Evolutionary conservation across 331 rosid genomes (phyloP), one percentile per base, ranked within the genome.

Genomic region (Acacia pycnantha): DNA sequence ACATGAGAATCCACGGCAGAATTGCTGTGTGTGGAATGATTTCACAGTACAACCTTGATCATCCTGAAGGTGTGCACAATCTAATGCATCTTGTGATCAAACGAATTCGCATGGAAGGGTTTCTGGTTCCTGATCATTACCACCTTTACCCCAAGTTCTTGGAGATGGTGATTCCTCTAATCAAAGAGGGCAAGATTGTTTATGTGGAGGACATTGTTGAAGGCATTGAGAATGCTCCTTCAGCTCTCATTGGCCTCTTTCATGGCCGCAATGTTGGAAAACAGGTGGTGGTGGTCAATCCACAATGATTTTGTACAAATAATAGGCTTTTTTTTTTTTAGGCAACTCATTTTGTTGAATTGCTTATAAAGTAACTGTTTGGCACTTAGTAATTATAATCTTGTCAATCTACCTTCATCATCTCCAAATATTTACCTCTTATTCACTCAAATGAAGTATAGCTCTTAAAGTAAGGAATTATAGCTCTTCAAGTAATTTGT

Each of bases 161-260:
- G 12, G 85, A 82, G n/a, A 40, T 43, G 31, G 43, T 82, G 35
- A 75, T 82, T 58, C 85, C 73, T 3, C 31, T 5, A 5, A 68
- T 82, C 70, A 75, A 47, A 69, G 26, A 69, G 27, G 77, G 78
- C 21, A 77, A 76, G 85, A 59, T 82, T 15, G 10, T 21, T 2
- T 82, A 82, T 15, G 78, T 76, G 40, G 85, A 82, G 10, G 78
- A 82, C 74, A 59, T 19, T n/a, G 78, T 53, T 33, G 59, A 82
- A 70, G 85, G 82, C 24, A 31, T 77, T 37, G 85, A 82, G 31
- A 82, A 15, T 37, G 85, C 29, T 18, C 82, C 82, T 7, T 70
- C 78, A 2, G 82, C 85, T 8, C 56, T 83, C 12, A 35, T 83
- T 19, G 86, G 86, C 24, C 68, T 83, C 16, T 83, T 77, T 37